Conservation (phyloP, 108 stramenopile species). For the Aurantiochytrium sp. region DNA sequence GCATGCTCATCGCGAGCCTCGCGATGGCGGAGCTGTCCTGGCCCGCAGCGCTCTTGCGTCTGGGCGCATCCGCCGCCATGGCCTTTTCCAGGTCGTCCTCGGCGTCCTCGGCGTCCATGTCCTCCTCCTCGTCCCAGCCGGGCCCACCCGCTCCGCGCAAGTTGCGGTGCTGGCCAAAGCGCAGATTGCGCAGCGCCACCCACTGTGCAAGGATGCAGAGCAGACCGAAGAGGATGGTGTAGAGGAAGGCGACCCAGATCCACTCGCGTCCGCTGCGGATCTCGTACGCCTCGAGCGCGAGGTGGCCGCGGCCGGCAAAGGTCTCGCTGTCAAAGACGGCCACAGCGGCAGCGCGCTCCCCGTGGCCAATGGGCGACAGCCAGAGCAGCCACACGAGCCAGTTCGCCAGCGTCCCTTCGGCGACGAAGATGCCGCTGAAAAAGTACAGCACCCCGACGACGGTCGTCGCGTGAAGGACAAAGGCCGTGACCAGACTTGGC, state of each 20-base stretch:
- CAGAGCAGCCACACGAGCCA: neutral
- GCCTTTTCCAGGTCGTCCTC: neutral
- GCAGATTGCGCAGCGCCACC: neutral
- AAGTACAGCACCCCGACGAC: constrained; percentile 41
- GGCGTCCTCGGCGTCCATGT: neutral
- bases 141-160: no score
- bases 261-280: constrained; percentile 31
- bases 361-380: neutral
- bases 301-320: constrained; percentile 43
- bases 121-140: neutral
- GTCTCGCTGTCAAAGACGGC: constrained; percentile 42
- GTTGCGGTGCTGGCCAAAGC: neutral
- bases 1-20: constrained; percentile 48
- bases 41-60: neutral
- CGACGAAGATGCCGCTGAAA: constrained; percentile 50
- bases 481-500: constrained; percentile 39
- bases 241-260: neutral
- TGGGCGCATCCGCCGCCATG: no score
- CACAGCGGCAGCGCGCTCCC: neutral
- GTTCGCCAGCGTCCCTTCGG: neutral
- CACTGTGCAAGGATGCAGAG: neutral
- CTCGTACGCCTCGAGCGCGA: constrained; percentile 9
- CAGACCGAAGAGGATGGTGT: neutral
- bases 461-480: constrained; percentile 28
- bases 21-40: neutral